Evolutionary conservation across 306 rosid species (phyloP).

Genomic region (Vigna radiata): DNA sequence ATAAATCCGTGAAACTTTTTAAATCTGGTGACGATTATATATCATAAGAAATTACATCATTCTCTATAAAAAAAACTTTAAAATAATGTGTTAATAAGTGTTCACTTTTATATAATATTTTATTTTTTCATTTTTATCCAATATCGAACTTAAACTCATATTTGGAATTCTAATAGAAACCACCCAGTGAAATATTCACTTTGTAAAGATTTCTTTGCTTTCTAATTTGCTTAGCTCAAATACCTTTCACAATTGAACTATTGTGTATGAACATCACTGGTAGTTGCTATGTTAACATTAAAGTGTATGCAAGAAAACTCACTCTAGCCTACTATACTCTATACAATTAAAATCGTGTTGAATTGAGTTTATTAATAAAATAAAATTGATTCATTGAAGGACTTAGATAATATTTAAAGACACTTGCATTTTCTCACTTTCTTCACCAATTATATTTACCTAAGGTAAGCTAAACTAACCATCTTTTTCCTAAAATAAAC

Average conservation of each 20-base stretch:
- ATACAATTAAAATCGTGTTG: neutral
- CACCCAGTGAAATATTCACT: no score
- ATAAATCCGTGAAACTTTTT: no score
- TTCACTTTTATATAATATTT: no score
- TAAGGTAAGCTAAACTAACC: constrained; percentile 5
- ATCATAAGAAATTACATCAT: no score
- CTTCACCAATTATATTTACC: neutral
- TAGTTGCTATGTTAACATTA: constrained; percentile 1
- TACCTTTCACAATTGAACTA: neutral
- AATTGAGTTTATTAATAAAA: neutral
- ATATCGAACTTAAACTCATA: no score
- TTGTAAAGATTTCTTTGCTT: no score
- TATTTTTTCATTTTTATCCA: no score
- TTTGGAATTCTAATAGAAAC: no score
- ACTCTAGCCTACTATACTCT: constrained; percentile 4
- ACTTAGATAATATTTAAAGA: neutral
- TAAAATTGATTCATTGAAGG: no score
- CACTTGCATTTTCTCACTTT: neutral
- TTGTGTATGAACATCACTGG: neutral
- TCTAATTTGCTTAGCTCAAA: neutral
- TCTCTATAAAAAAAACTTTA: no score
- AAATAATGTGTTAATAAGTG: no score
- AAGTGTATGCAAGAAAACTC: neutral
- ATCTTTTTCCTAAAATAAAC: neutral
- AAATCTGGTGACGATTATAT: no score